phyloP scores from a whole-genome alignment of 345 rosid species.

The Corchorus capsularis region DNA sequence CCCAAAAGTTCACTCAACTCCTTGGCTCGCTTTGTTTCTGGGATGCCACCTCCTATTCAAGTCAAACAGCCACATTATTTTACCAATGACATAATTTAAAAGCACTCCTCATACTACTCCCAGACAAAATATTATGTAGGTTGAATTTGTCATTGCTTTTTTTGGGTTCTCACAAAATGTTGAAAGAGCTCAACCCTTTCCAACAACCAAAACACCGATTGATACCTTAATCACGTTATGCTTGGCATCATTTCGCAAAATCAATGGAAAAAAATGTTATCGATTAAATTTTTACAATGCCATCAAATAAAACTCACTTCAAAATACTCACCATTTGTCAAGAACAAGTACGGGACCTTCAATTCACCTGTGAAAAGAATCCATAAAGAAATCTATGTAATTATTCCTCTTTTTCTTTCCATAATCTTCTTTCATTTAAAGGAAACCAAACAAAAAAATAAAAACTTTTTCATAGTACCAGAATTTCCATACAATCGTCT shows the following conservation, averaged over 20 bases:
- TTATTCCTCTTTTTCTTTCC: neutral
- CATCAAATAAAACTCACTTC: neutral
- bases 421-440: neutral
- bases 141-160: neutral
- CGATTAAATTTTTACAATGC: neutral
- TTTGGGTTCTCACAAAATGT: neutral
- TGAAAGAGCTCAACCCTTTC: neutral
- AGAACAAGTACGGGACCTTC: slow-evolving; percentile 48
- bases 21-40: slow-evolving; percentile 43
- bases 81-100: neutral
- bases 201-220: neutral
- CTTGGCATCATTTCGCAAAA: neutral
- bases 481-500: slow-evolving; percentile 36
- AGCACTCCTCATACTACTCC: slow-evolving; percentile 6
- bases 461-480: slow-evolving; percentile 29
- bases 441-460: neutral
- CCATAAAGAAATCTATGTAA: neutral
- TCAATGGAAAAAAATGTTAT: neutral
- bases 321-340: slow-evolving; percentile 48
- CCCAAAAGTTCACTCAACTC: slow-evolving; percentile 46
- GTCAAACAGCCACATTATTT: neutral
- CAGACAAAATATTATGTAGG: neutral
- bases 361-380: slow-evolving; percentile 36
- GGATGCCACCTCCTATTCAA: slow-evolving; percentile 51
- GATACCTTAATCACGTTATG: neutral